These are phyloP conservation scores for Rhodotorula sp. DNA, from an alignment of 1,284 basidiomycete genomes.

Conservation along the genomic window DNA sequence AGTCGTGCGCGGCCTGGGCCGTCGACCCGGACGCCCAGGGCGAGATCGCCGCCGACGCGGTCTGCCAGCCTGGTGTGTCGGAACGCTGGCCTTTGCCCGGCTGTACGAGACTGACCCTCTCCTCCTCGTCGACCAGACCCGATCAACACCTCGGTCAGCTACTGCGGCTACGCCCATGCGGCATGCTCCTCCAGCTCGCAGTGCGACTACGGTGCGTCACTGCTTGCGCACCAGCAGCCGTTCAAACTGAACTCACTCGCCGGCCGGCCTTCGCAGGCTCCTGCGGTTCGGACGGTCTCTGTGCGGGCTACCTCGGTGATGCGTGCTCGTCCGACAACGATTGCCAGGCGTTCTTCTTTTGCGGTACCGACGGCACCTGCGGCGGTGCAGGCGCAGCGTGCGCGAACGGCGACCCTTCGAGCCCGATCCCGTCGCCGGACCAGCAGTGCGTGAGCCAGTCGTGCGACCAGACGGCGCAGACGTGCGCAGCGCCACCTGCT, in stretches of 20 bases:
- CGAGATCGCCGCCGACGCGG: conserved; percentile 29
- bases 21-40: conserved; percentile 31
- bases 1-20: conserved; percentile 34
- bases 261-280: conserved; percentile 20
- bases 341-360: conserved; percentile 45
- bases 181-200: conserved; percentile 30
- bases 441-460: conserved; percentile 38
- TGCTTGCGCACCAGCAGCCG: neutral
- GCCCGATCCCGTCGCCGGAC: conserved; percentile 39
- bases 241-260: neutral
- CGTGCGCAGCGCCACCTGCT: conserved; percentile 22
- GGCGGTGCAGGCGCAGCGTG: conserved; percentile 35
- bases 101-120: neutral
- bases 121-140: conserved; percentile 26
- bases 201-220: conserved; percentile 43
- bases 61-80: conserved; percentile 37
- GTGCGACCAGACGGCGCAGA: conserved; percentile 27
- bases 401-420: conserved; percentile 31
- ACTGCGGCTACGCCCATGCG: conserved; percentile 43
- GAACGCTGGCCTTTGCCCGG: too few species aligned
- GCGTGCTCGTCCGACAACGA: conserved; percentile 35
- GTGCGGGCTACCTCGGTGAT: conserved; percentile 40
- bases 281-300: conserved; percentile 32
- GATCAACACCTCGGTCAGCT: conserved; percentile 36
- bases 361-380: conserved; percentile 36